Base-by-base conservation (phyloP, 305 asterid genomes). In the Fraxinus platypoda region DNA sequence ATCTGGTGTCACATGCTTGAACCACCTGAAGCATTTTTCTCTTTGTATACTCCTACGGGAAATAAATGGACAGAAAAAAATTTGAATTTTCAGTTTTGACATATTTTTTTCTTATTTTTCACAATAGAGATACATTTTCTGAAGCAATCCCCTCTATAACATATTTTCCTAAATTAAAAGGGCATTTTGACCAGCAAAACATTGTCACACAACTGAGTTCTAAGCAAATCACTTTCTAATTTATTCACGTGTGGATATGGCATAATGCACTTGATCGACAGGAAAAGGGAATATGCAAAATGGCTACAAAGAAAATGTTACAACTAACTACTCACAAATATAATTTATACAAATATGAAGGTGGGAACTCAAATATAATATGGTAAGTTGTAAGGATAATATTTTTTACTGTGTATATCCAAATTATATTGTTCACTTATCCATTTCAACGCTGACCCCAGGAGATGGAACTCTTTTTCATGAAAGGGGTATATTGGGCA, bases 351-450 rank as follows among this genome's bases (percentile, higher is more conserved):
- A 78, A 79, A 70, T n/a, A 59, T 26, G 41, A n/a, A 49, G 59
- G 59, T 49, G 59, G 68, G 6, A 75, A 78, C 70, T 79, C 2
- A 72, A 75, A 81, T 49, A 41, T 64, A 41, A 35, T n/a, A 30
- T 17, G 38, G 9, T 8, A 9, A 80, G 19, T 30, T 30, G 17
- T 12, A 26, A 54, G 28, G n/a, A 54, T 26, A 21, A 54, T 31
- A 57, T 30, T 11, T 6, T 13, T 5, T 19, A 54, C 2, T 46
- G 17, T 23, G 31, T 25, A 26, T 1, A 8, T 23, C 72, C 33
- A 0, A 62, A 25, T 62, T 62, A 62, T 25, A 23, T 8, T 11
- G 6, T 62, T 21, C 13, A 23, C 31, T 3, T 62, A 25, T 62
- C 30, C 26, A 26, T 25, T 62, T 23, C 9, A 23, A 4, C 0